Percentiles rank a stretch among this genome's conserved stretches.
Conservation (phyloP, 306 rosid species). For the Myrica gale region DNA sequence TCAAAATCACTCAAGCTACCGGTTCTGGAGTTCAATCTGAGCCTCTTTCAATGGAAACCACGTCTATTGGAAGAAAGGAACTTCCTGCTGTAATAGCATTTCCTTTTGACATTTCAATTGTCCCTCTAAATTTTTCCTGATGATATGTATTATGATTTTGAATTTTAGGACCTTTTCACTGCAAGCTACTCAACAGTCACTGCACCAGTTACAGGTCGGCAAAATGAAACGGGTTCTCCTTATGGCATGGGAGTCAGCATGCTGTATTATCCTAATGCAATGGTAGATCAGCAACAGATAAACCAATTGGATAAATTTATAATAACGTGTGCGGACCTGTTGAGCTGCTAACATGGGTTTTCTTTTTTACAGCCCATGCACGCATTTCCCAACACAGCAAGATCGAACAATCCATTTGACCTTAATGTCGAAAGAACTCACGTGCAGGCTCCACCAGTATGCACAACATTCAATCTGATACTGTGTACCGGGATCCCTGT, state of each 20-base stretch:
- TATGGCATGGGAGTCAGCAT: slow-evolving; percentile 52
- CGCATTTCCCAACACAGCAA: slow-evolving; percentile 40
- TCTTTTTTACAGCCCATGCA: slow-evolving; percentile 48
- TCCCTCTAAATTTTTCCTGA: background rate
- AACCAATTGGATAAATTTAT: background rate
- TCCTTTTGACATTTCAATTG: slow-evolving; percentile 10
- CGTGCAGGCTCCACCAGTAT: slow-evolving; percentile 45
- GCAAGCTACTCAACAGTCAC: slow-evolving; percentile 40
- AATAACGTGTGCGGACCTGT: slow-evolving; percentile 13
- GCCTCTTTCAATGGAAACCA: slow-evolving; percentile 35
- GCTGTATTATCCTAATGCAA: slow-evolving; percentile 55
- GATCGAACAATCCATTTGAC: slow-evolving; percentile 65
- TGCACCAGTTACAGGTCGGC: slow-evolving; percentile 55
- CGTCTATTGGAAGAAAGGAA: slow-evolving; percentile 51
- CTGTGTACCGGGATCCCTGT: slow-evolving; percentile 1
- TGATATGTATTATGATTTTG: slow-evolving; percentile 17
- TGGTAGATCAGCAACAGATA: slow-evolving; percentile 36
- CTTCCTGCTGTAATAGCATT: slow-evolving; percentile 61
- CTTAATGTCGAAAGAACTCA: slow-evolving; percentile 37
- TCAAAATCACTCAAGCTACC: slow-evolving; percentile 43
- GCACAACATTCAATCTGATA: slow-evolving; percentile 29
- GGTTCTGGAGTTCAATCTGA: slow-evolving; percentile 30
- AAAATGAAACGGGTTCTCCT: slow-evolving; percentile 37
- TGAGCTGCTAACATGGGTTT: slow-evolving; percentile 27
- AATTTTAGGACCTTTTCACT: slow-evolving; percentile 73